Evolutionary conservation across 192 early-diverging fungal genomes (phyloP), one percentile per base, ranked within the genome.

Genomic region (Umbelopsis sp.): DNA sequence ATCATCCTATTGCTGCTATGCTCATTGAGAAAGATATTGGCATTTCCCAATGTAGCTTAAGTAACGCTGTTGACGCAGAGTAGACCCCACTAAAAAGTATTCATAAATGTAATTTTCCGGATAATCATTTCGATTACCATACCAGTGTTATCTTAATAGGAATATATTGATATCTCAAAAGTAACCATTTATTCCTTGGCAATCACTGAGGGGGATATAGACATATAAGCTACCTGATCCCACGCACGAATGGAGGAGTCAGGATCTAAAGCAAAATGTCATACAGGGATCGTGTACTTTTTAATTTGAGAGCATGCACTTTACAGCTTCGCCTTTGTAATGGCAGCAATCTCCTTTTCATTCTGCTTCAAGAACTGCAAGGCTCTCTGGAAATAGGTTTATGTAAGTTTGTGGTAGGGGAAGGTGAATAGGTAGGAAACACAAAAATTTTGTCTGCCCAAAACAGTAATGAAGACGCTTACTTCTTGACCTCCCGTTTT

Each of bases 1-100:
- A 98, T 78, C 97, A 99, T 52, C 97, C 97, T 2, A 99, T 99
- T 76, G 93, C 92, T 26, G 88, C 92, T 25, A 80, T 80, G 59
- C 87, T 96, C 89, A 91, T 99, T 31, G 90, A 85, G 45, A 96
- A 93, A 78, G 96, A 97, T 68, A 80, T 96, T 34, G 89, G 83
- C 34, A 47, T 73, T 38, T 16, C 47, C 17, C 29, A 1, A 10
- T 20, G 34, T 45, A 45, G 41, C 22, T 43, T 25, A n/a, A 4
- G 4, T 41, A 12, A n/a, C n/a, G n/a, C 43, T 43, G 4, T 6
- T n/a, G 26, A 62, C 4, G 26, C 4, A 34, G 16, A 34, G 8
- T 16, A 34, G 12, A 41, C 7, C 12, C 12, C 7, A 11, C 38
- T 41, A 41, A 41, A 41, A 41, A 11, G 7, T 11, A 41, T 41